phyloP scores from a whole-genome alignment of 371 early-diverging fungal genomes.

The Apophysomyces ossiformis region DNA sequence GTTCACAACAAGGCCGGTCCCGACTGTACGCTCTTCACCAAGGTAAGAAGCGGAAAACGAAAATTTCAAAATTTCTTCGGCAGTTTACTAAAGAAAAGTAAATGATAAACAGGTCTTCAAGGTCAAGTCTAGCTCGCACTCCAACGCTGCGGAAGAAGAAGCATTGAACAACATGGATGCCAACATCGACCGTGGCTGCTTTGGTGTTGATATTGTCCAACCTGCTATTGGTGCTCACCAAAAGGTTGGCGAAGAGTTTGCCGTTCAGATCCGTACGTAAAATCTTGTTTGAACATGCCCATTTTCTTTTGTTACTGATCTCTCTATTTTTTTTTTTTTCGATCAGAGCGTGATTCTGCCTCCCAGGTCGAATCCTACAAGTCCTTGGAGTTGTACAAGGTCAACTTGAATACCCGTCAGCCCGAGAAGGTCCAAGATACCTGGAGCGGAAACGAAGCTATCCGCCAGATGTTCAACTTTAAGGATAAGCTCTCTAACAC shows the following conservation, averaged over 20 bases:
- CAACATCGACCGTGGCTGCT: conserved; percentile 53
- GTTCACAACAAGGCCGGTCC: conserved; percentile 48
- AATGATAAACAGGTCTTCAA: conserved; percentile 24
- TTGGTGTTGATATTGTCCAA: conserved; percentile 43
- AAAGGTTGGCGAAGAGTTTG: conserved; percentile 20
- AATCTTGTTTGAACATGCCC: not conserved
- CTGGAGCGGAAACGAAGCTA: conserved; percentile 34
- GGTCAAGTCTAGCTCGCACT: conserved; percentile 40
- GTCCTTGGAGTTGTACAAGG: conserved; percentile 40
- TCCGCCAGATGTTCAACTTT: conserved; percentile 40
- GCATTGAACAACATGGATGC: conserved; percentile 29
- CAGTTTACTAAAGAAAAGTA: not conserved
- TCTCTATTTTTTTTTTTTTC: not conserved
- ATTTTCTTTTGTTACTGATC: not conserved
- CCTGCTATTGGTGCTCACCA: conserved; percentile 42
- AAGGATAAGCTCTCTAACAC: conserved; percentile 39
- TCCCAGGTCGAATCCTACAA: conserved; percentile 38
- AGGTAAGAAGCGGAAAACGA: conserved; percentile 26
- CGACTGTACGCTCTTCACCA: conserved; percentile 56
- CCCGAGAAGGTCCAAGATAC: conserved; percentile 38
- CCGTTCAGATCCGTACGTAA: conserved; percentile 37
- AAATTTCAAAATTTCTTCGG: not conserved
- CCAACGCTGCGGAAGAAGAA: conserved; percentile 41
- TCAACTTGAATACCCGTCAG: conserved; percentile 39
- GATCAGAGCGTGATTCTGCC: conserved; percentile 43